Evolutionary conservation across 768 basidiomycete species (phyloP).

Genomic region (Auricularia heimuer): DNA sequence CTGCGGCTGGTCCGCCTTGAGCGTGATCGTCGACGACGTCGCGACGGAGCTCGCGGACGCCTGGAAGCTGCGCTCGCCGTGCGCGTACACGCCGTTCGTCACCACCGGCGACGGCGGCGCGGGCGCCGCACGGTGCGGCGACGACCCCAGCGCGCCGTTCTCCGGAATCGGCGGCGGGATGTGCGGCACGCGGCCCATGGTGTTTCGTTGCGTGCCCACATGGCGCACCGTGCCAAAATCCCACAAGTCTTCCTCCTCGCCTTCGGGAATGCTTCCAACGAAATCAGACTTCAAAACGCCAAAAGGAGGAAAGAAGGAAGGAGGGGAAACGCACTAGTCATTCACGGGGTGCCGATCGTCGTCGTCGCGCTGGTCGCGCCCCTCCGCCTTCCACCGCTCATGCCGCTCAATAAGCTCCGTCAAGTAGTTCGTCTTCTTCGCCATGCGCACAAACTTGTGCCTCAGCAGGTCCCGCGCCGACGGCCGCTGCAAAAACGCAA

Average conservation of each 20-base stretch:
- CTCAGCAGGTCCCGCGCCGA: slow-evolving; percentile 90
- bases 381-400: slow-evolving; percentile 88
- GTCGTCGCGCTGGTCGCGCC: slow-evolving; percentile 66
- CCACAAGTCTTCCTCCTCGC: slow-evolving; percentile 73
- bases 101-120: slow-evolving; percentile 3
- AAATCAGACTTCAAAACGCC: slow-evolving; percentile 4
- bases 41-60: slow-evolving; percentile 34
- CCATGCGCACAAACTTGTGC: slow-evolving; percentile 92
- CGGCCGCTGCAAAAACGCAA: slow-evolving; percentile 53
- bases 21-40: slow-evolving; percentile 8
- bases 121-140: slow-evolving; percentile 3
- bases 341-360: slow-evolving; percentile 51
- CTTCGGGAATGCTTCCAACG: slow-evolving; percentile 36
- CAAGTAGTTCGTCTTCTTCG: slow-evolving; percentile 88
- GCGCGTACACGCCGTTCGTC: slow-evolving; percentile 5
- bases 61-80: slow-evolving; percentile 14
- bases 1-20: slow-evolving; percentile 48
- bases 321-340: slow-evolving; percentile 45
- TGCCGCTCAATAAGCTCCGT: slow-evolving; percentile 93
- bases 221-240: slow-evolving; percentile 95
- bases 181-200: slow-evolving; percentile 56
- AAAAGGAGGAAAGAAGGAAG: no score
- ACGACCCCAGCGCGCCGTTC: slow-evolving; percentile 42
- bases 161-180: slow-evolving; percentile 72
- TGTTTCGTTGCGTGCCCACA: slow-evolving; percentile 38